Conservation (phyloP, 306 rosid genomes). For the Calophaca sinica region DNA sequence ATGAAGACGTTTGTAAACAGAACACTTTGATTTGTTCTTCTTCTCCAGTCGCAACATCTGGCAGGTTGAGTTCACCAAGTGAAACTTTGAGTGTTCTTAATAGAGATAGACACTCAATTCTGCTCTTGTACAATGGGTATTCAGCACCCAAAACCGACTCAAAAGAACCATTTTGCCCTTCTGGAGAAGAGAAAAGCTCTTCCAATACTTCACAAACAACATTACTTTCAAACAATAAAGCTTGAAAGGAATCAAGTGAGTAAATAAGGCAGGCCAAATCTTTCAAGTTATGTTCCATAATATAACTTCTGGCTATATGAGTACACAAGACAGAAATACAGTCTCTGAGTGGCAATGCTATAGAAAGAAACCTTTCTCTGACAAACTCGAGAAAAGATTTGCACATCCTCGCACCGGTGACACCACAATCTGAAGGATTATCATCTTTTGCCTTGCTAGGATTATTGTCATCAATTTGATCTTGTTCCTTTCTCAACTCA, state of each 20-base stretch:
- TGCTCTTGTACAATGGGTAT: slow-evolving; percentile 38
- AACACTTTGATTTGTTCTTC: slow-evolving; percentile 47
- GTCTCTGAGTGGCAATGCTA: slow-evolving; percentile 42
- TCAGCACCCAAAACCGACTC: slow-evolving; percentile 9
- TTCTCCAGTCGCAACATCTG: slow-evolving; percentile 34
- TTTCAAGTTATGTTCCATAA: slow-evolving; percentile 48
- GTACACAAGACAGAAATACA: slow-evolving; percentile 36
- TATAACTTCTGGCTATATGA: slow-evolving; percentile 61
- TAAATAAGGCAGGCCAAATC: slow-evolving; percentile 44
- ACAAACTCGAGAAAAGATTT: slow-evolving; percentile 66
- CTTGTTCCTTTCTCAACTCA: slow-evolving; percentile 43
- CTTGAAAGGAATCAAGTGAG: slow-evolving; percentile 54
- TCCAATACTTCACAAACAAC: slow-evolving; percentile 51
- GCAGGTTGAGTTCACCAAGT: slow-evolving; percentile 57
- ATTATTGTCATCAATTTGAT: slow-evolving; percentile 9
- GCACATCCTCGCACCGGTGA: slow-evolving; percentile 10
- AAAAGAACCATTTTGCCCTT: slow-evolving; percentile 29
- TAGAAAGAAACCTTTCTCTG: slow-evolving; percentile 54
- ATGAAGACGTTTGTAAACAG: slow-evolving; percentile 65
- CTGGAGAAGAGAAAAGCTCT: slow-evolving; percentile 50
- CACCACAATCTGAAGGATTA: slow-evolving; percentile 31
- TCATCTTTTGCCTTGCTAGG: slow-evolving; percentile 13
- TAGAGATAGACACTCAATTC: slow-evolving; percentile 56
- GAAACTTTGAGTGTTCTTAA: slow-evolving; percentile 55
- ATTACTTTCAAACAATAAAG: slow-evolving; percentile 47